phyloP scores from a whole-genome alignment of 2,329 filamentous ascomycete species.

The Penicillium sp. region DNA sequence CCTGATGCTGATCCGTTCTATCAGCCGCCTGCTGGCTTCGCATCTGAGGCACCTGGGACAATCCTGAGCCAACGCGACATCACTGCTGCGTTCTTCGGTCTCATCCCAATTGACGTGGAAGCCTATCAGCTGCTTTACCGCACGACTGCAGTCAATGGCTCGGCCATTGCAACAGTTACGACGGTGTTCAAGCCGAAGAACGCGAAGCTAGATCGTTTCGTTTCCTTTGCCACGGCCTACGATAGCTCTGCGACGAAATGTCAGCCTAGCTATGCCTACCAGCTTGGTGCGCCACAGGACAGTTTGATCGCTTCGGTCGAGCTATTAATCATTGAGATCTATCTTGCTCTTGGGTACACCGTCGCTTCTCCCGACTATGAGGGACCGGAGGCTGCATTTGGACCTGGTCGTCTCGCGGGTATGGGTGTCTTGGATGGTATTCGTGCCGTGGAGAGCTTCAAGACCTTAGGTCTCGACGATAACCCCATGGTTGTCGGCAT shows the following conservation, averaged over 20 bases:
- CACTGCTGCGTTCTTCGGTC: slow-evolving; percentile 16
- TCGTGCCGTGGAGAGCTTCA: slow-evolving; percentile 33
- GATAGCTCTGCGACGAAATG: slow-evolving; percentile 23
- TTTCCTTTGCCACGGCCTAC: slow-evolving; percentile 39
- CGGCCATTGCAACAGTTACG: slow-evolving; percentile 34
- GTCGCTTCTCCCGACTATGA: slow-evolving; percentile 45
- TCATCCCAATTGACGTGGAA: slow-evolving; percentile 19
- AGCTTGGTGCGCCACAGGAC: slow-evolving; percentile 27
- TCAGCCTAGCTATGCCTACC: slow-evolving; percentile 25
- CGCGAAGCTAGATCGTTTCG: slow-evolving; percentile 24
- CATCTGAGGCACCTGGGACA: slow-evolving; percentile 16
- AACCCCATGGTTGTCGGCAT: slow-evolving; percentile 35
- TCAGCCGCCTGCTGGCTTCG: slow-evolving; percentile 20
- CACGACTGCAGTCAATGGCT: slow-evolving; percentile 33
- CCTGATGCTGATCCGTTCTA: slow-evolving; percentile 24
- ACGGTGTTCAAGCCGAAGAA: slow-evolving; percentile 33
- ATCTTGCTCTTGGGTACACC: slow-evolving; percentile 40
- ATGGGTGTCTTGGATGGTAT: slow-evolving; percentile 41
- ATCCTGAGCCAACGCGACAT: slow-evolving; percentile 20
- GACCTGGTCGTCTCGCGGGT: slow-evolving; percentile 36
- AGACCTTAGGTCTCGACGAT: slow-evolving; percentile 12
- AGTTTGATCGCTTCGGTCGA: slow-evolving; percentile 29
- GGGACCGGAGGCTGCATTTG: slow-evolving; percentile 40
- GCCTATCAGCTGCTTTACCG: slow-evolving; percentile 37
- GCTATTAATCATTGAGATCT: slow-evolving; percentile 27